phyloP scores from a whole-genome alignment of 2,329 filamentous ascomycete genomes.

The Clonostachys sp. region DNA sequence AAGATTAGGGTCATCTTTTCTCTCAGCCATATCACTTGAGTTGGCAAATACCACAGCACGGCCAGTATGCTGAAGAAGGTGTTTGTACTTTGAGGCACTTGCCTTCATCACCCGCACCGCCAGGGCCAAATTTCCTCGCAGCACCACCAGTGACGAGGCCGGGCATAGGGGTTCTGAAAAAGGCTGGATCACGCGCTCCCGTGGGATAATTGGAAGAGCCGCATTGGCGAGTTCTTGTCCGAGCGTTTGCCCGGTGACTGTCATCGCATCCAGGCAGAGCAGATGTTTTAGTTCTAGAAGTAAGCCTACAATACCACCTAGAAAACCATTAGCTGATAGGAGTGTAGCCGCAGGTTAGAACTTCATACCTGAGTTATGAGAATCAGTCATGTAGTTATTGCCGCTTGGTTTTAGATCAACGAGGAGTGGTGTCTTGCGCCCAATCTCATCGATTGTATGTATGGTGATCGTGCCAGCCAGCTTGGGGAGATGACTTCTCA shows the following conservation, averaged over 20 bases:
- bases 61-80: constrained; percentile 38
- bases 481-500: constrained; percentile 34
- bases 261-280: constrained; percentile 71
- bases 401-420: constrained; percentile 85
- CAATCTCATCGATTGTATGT: constrained; percentile 75
- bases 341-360: too few relatives aligned
- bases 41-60: constrained; percentile 63
- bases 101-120: constrained; percentile 87
- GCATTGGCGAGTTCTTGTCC: constrained; percentile 72
- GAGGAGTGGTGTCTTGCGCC: constrained; percentile 72
- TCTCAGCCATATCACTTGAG: constrained; percentile 68
- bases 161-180: constrained; percentile 63
- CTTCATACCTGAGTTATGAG: constrained; percentile 69
- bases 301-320: constrained; percentile 67
- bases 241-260: constrained; percentile 80
- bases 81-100: constrained; percentile 75
- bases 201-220: constrained; percentile 49
- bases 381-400: constrained; percentile 83
- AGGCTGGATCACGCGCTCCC: constrained; percentile 54
- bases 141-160: constrained; percentile 75
- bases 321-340: too few relatives aligned
- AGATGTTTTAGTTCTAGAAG: constrained; percentile 74
- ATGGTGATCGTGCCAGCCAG: constrained; percentile 61
- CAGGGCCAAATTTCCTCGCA: constrained; percentile 77
- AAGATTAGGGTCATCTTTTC: constrained; percentile 52